Base-by-base conservation (phyloP, 805 yeast species). In the Ogataea chonburiensis region DNA sequence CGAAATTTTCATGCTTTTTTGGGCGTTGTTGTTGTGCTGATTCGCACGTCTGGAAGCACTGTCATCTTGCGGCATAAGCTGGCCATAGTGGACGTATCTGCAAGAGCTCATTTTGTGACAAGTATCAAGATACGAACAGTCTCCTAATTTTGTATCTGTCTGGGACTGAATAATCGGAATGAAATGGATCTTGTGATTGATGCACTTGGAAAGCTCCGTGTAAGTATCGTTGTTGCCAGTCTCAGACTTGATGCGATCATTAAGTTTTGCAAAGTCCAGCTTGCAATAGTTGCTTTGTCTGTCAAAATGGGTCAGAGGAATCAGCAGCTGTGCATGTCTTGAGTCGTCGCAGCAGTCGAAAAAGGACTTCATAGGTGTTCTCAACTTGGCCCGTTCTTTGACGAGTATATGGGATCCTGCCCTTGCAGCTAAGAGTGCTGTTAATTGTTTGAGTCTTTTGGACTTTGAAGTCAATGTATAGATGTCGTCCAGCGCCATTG, bases 51-150 rank as follows among this genome's bases (percentile, higher is more conserved):
- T 31, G 13, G 43, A 24, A 12, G 42, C 30, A 7, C 34, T 24
- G 13, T 44, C 50, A 13, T 47, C 46, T 11, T 42, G 37, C 6
- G 81, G 81, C 52, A 61, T 50, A 37, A 75, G 53, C 18, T 75
- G 72, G 29, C 70, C 63, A 55, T 89, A 89, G 60, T 89, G 98
- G 23, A 86, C 68, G 55, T 84, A 89, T 16, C 93, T 68, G 59
- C 97, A 89, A 7, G 77, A 67, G 42, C 75, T 77, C 56, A 86
- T 72, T 60, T 87, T 87, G 63, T 86, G 96, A 55, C 98, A 89
- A 1, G 97, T 88, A 55, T 89, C 97, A 41, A 89, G 68, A 55
- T 89, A 89, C 7, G 96, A 88, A 56, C 98, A 89, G 59, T 89
- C 97, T 1, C 96, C 97, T 6, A 86, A 57, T 12, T 70, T 62